Conservation (phyloP, 2,329 filamentous ascomycete genomes). For the Zasmidium citrigriseum region DNA sequence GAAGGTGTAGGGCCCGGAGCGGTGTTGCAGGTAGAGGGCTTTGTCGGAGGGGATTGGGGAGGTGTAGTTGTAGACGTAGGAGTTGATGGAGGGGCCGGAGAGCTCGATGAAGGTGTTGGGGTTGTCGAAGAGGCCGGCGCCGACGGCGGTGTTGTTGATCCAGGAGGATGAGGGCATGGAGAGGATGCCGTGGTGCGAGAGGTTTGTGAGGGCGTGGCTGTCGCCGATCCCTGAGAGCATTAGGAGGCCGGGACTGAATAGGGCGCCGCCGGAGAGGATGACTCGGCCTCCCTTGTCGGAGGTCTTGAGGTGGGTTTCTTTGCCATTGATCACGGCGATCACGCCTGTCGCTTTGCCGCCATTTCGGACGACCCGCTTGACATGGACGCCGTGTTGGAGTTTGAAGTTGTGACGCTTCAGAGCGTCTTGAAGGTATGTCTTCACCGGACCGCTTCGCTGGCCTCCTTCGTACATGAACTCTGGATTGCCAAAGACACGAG, state of each 20-base stretch:
- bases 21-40: constrained; percentile 49
- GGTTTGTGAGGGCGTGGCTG: constrained; percentile 48
- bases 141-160: constrained; percentile 54
- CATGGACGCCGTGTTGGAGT: constrained; percentile 57
- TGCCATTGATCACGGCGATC: constrained; percentile 56
- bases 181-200: constrained; percentile 40
- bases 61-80: constrained; percentile 52
- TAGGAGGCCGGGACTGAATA: constrained; percentile 65
- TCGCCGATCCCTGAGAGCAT: constrained; percentile 67
- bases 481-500: constrained; percentile 51
- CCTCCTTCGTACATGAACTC: constrained; percentile 44
- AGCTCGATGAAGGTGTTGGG: constrained; percentile 46
- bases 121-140: constrained; percentile 56
- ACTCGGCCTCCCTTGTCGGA: constrained; percentile 56
- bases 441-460: constrained; percentile 46
- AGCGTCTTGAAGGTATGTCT: constrained; percentile 53
- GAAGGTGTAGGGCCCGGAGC: constrained; percentile 56
- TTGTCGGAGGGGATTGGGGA: constrained; percentile 45
- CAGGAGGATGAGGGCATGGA: constrained; percentile 41
- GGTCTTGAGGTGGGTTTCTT: constrained; percentile 67
- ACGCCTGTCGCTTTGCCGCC: constrained; percentile 59
- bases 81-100: constrained; percentile 55
- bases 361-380: constrained; percentile 50
- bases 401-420: constrained; percentile 54
- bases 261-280: constrained; percentile 55